Percentiles rank a stretch among this genome's conserved stretches.
Evolutionary conservation across 2,329 filamentous ascomycete genomes (phyloP).

Genomic region (Diplodia mutila): DNA sequence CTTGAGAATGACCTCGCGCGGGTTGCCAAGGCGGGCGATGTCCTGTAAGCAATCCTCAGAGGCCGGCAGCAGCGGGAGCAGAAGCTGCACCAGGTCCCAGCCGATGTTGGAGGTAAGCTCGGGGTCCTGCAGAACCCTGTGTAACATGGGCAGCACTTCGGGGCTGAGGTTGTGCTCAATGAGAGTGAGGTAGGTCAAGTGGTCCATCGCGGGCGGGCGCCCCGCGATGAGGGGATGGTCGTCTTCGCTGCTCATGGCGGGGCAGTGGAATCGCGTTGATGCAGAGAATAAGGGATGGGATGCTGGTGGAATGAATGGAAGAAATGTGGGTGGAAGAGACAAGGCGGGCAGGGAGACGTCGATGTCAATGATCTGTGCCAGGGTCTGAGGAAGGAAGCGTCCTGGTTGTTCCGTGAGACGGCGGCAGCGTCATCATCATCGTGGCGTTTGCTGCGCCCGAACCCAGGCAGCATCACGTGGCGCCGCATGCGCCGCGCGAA

Average conservation of each 20-base stretch:
- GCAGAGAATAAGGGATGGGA: background rate
- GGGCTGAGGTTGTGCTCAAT: slow-evolving; percentile 72
- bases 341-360: slow-evolving; percentile 13
- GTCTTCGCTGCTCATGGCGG: slow-evolving; percentile 21
- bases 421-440: slow-evolving; percentile 18
- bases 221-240: slow-evolving; percentile 60
- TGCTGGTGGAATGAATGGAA: background rate
- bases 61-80: slow-evolving; percentile 66
- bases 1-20: slow-evolving; percentile 79
- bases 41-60: slow-evolving; percentile 74
- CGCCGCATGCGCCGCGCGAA: background rate
- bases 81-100: slow-evolving; percentile 79
- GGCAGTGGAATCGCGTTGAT: background rate
- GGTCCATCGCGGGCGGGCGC: slow-evolving; percentile 66
- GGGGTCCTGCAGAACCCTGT: slow-evolving; percentile 69
- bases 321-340: slow-evolving; percentile 4
- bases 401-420: slow-evolving; percentile 8
- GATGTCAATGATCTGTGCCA: slow-evolving; percentile 24
- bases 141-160: slow-evolving; percentile 68
- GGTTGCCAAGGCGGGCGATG: slow-evolving; percentile 77
- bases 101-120: slow-evolving; percentile 75
- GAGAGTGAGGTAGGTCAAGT: slow-evolving; percentile 77
- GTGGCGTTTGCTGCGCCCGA: slow-evolving; percentile 17
- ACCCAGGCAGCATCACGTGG: slow-evolving; percentile 6
- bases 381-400: slow-evolving; percentile 19